A percentile compares a stretch with the other conserved stretches of the same genome.
These are phyloP conservation scores for Exserohilum rostratum DNA, from an alignment of 2,329 filamentous ascomycete species.

Conservation along the genomic window DNA sequence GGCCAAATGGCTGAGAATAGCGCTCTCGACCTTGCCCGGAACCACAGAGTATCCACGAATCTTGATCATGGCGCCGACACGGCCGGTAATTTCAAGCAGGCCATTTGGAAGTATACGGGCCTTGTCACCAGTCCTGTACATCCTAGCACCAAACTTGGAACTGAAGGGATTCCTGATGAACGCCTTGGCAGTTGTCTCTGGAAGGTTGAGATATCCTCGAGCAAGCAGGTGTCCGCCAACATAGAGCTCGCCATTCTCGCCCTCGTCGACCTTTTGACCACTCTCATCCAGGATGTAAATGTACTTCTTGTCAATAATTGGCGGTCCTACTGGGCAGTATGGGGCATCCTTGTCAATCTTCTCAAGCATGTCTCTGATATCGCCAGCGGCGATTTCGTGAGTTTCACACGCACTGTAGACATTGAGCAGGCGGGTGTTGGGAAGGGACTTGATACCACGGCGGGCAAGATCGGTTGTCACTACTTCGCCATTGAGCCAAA, in stretches of 20 bases:
- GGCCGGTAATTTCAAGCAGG: slow-evolving; percentile 74
- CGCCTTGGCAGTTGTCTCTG: slow-evolving; percentile 75
- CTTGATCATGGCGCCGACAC: slow-evolving; percentile 81
- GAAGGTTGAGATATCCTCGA: slow-evolving; percentile 78
- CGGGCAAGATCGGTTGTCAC: slow-evolving; percentile 78
- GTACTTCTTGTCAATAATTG: slow-evolving; percentile 67
- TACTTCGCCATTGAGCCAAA: slow-evolving; percentile 85
- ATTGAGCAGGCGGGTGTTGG: slow-evolving; percentile 73
- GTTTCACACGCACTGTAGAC: slow-evolving; percentile 85
- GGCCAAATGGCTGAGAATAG: slow-evolving; percentile 71
- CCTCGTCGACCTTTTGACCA: slow-evolving; percentile 65
- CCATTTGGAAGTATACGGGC: slow-evolving; percentile 71
- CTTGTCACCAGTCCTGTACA: slow-evolving; percentile 77
- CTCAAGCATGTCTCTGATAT: slow-evolving; percentile 71
- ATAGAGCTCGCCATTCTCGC: slow-evolving; percentile 73
- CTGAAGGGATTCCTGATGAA: slow-evolving; percentile 72
- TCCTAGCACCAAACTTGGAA: slow-evolving; percentile 64
- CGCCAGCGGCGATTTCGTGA: slow-evolving; percentile 78
- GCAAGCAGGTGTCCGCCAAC: slow-evolving; percentile 76
- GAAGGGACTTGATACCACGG: slow-evolving; percentile 70
- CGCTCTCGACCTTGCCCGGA: slow-evolving; percentile 76
- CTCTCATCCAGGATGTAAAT: slow-evolving; percentile 76
- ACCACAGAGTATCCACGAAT: slow-evolving; percentile 79
- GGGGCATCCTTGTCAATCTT: slow-evolving; percentile 61
- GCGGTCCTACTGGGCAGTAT: slow-evolving; percentile 76